Evolutionary conservation across 2,329 filamentous ascomycete species (phyloP), one percentile per base, ranked within the genome.

Genomic region (Leptoxyphium fumago): DNA sequence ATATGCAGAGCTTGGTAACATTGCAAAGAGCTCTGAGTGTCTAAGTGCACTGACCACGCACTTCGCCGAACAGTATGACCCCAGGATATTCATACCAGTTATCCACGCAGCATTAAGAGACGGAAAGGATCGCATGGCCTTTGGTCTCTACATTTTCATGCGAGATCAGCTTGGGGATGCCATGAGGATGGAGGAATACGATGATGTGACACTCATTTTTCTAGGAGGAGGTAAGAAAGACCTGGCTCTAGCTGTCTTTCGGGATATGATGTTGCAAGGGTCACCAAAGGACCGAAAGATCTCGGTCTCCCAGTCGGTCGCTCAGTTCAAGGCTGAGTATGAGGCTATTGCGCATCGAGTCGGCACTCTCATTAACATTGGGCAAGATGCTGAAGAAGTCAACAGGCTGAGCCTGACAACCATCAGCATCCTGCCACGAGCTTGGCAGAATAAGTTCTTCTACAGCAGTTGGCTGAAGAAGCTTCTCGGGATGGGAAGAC

Each of bases 401-500:
- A 70, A 70, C 54, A 64, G 64, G 44, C 55, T 73, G 10, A 71
- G 69, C 0, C 55, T 73, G 5, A 61, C 66, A 9, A 67, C 67
- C 2, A 56, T 80, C 21, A 68, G 69, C 4, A 57, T 68, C 26
- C 56, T 81, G 15, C 77, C 77, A 4, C 58, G 62, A 10, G 60
- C 60, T 29, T 71, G 74, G 44, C 65, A 70, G 39, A 91, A 93
- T 61, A 79, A 81, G 49, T 89, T 86, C 62, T 84, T 94, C 62
- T 82, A 87, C 51, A 83, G 81, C 29, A 88, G 85, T 54, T 94
- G 87, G 88, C 73, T 94, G 56, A 89, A 89, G 62, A 78, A 82
- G 41, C 74, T 93, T 8, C 82, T 93, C 45, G 80, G 80, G 13
- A 75, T 79, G 46, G 71, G 54, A 56, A 63, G 54, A 5, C 56